A percentile compares a stretch with the other conserved stretches of the same genome.
phyloP scores from a whole-genome alignment of 2,329 filamentous ascomycete species.

The Hypoxylon sp. region DNA sequence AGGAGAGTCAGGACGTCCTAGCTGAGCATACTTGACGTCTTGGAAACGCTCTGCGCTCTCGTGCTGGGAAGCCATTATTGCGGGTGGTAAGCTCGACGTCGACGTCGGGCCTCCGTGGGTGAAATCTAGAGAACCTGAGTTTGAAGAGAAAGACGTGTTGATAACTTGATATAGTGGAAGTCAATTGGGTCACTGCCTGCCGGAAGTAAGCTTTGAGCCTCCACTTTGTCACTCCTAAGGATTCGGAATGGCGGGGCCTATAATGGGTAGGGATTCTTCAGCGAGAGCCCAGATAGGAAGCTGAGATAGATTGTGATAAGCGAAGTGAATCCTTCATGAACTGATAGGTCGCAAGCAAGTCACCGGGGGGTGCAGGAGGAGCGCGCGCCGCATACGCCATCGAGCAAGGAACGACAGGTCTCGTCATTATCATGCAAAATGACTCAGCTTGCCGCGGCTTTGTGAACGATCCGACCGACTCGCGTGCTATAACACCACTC shows the following conservation, averaged over 20 bases:
- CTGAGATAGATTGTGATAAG: constrained; percentile 2
- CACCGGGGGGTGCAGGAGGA: not conserved
- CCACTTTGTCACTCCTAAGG: not conserved
- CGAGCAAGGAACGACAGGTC: not conserved
- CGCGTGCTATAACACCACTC: constrained; percentile 5
- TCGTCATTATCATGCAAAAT: not conserved
- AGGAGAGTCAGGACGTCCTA: not conserved
- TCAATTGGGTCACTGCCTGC: not conserved
- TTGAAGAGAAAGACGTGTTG: not conserved
- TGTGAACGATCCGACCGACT: not conserved
- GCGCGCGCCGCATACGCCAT: not conserved
- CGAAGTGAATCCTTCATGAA: constrained; percentile 1
- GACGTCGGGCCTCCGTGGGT: not conserved
- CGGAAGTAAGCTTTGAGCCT: not conserved
- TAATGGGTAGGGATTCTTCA: not conserved
- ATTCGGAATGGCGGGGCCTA: not conserved
- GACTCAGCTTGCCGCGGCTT: not conserved
- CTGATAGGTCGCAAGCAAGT: not conserved
- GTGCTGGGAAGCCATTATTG: constrained; percentile 2
- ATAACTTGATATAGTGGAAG: not conserved
- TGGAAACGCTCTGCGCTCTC: constrained; percentile 3
- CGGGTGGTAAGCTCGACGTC: not conserved
- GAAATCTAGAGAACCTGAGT: not conserved
- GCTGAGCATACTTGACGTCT: constrained; percentile 6
- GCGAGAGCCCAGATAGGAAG: constrained; percentile 12